phyloP scores from a whole-genome alignment of 1,284 basidiomycete genomes.

The Rhodotorula sp. region DNA sequence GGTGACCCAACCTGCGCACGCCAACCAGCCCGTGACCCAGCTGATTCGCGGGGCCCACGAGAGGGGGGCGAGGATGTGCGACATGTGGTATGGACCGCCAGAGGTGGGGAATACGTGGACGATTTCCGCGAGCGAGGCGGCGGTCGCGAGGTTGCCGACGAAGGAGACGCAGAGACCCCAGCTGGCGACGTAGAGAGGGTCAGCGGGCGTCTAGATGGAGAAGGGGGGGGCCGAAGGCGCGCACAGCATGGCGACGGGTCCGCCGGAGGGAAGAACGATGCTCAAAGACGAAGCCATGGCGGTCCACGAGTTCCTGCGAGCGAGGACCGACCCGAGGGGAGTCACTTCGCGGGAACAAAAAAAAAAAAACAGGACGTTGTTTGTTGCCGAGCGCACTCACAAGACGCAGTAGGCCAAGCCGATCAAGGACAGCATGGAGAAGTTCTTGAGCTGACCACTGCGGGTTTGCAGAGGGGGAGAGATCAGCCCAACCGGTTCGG shows the following conservation, averaged over 20 bases:
- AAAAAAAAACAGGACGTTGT: not conserved
- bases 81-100: slow-evolving; percentile 30
- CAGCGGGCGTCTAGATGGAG: too few relatives aligned
- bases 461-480: too few relatives aligned
- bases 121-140: slow-evolving; percentile 46
- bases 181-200: slow-evolving; percentile 36
- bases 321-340: not conserved
- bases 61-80: not conserved
- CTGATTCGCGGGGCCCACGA: not conserved
- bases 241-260: slow-evolving; percentile 13
- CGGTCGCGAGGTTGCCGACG: slow-evolving; percentile 41
- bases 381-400: not conserved
- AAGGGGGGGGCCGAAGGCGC: too few relatives aligned
- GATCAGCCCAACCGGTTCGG: too few relatives aligned
- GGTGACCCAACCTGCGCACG: not conserved
- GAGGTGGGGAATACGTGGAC: slow-evolving; percentile 37
- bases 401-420: slow-evolving; percentile 19
- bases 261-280: slow-evolving; percentile 29
- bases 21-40: slow-evolving; percentile 16
- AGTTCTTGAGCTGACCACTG: slow-evolving; percentile 31
- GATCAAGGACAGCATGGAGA: slow-evolving; percentile 24
- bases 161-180: slow-evolving; percentile 47
- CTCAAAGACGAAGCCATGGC: slow-evolving; percentile 45
- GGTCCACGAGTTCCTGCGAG: slow-evolving; percentile 45
- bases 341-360: too few relatives aligned